Base-by-base conservation (phyloP, 148 eudicot species). In the Cornus florida region DNA sequence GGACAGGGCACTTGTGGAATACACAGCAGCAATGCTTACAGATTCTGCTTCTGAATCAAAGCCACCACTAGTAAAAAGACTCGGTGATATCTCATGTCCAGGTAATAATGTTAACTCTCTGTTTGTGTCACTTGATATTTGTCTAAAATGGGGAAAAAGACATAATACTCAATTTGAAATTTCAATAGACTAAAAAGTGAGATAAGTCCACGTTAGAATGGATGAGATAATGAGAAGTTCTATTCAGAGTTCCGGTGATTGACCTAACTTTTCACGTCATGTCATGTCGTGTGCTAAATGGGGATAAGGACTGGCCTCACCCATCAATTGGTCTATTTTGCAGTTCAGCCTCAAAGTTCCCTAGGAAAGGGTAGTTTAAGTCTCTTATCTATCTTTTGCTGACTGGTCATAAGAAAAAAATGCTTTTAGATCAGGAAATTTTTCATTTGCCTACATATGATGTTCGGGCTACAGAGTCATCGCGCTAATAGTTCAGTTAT, bases 1-100 rank as follows among this genome's bases (percentile, higher is more conserved):
- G 97, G 99, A 95, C 81, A 95, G 69, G 81, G 97, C 99, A 41
- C 90, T 95, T 56, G 89, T 84, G 67, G 97, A 95, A 70, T 91
- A 67, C 77, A 84, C 91, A 1, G 88, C 87, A 35, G 97, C 94
- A 56, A 88, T 88, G 93, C 77, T 95, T 75, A 77, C 91, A 66
- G 97, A 89, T 86, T 76, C 95, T 62, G 85, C 83, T 66, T 83
- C 91, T 28, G 84, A 88, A 80, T 77, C 86, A 75, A 93, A 91
- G 76, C 89, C 90, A 59, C 86, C 93, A 10, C 76, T 88, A 76
- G 76, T 75, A 59, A 75, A 78, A 75, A 89, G 93, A 82, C 90
- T 93, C 41, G 76, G 78, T 71, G 89, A 95, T 75, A 95, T 95
- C 73, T 76, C 90, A 62, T 93, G 99, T 82, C 98, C 98, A 86